Evolutionary conservation across 2,329 filamentous ascomycete genomes (phyloP), one percentile per base, ranked within the genome.

Genomic region (Exutisphaerella laricina): DNA sequence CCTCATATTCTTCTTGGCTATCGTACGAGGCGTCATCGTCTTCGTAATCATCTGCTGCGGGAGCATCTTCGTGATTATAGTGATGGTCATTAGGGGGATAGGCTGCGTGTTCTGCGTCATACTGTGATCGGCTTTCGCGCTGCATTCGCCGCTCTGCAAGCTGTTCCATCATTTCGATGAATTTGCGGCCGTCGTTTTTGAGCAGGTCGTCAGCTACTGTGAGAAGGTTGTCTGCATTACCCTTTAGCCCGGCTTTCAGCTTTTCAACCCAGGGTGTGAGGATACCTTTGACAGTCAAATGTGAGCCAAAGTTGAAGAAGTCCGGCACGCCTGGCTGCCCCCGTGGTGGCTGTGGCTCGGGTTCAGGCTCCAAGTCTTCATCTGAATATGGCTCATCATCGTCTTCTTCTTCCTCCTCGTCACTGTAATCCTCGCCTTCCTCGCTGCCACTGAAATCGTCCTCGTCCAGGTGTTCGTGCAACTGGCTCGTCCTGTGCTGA

Each of bases 101-200:
- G 28, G 54, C 58, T 18, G 60, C 61, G 61, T 75, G 74, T 50
- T 78, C 75, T 43, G 82, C 73, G 61, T 81, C 74, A 58, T 79
- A 79, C 55, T 82, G 81, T 38, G 87, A 86, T 63, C 96, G 88
- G 69, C 92, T 89, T 71, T 97, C 90, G 56, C 92, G 84, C 62
- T 89, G 87, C 90, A 98, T 96, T 58, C 92, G 81, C 58, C 90
- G 86, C 70, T 98, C 92, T 26, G 92, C 92, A 58, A 98, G 78
- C 70, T 97, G 90, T 67, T 98, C 92, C 92, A 98, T 98, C 92
- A 98, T 98, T 66, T 98, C 92, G 68, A 98, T 98, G 71, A 98
- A 98, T 63, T 95, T 94, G 68, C 94, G 95, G 60, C 92, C 92
- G 67, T 98, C 92, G 68, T 98, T 98, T 68, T 97, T 97, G 51